Base-by-base conservation (phyloP, 371 early-diverging fungal species). In the Paraphysoderma sedebokerense region DNA sequence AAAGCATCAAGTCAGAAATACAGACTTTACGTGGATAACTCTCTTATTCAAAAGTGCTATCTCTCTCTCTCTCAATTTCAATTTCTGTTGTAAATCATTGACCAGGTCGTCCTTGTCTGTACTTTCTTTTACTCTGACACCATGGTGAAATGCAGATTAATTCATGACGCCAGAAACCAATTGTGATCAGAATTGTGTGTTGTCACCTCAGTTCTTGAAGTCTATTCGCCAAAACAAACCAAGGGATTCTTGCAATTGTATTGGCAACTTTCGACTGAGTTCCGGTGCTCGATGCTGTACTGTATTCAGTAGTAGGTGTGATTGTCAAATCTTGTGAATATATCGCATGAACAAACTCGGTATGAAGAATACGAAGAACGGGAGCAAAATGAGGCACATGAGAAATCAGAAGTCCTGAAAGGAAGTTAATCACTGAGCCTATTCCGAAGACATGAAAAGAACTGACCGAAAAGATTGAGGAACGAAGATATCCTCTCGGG, bases 21-120 rank as follows among this genome's bases (percentile, higher is more conserved):
- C n/a, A n/a, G n/a, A n/a, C 38, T 46, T 46, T 15, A 9, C 3
- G n/a, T 32, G 39, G 44, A 46, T 46, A 3, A 44, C n/a, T n/a
- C 47, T 32, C 38, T 46, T 46, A 17, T 46, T 32, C 22, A 46
- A n/a, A 32, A 46, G 44, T 9, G 24, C 5, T 3, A 45, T 42
- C 23, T 46, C 47, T 17, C 47, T 24, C 47, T 46, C 47, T 19
- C 47, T 32, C 44, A 46, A 19, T 20, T 46, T 46, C 19, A 46
- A 9, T 20, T 46, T 46, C 39, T 46, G 42, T 31, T 44, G 44
- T 31, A 46, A 13, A 11, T 46, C 47, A 30, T 32, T 41, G 1
- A 46, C n/a, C 12, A 12, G 20, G 3, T 46, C 47, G 46, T 46
- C 47, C 47, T 15, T 35, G 15, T 35, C 15, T 35, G 15, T 35